Percentiles rank a stretch among this genome's conserved stretches.
phyloP scores from a whole-genome alignment of 257 asterid species.

The Solanum pimpinellifolium region DNA sequence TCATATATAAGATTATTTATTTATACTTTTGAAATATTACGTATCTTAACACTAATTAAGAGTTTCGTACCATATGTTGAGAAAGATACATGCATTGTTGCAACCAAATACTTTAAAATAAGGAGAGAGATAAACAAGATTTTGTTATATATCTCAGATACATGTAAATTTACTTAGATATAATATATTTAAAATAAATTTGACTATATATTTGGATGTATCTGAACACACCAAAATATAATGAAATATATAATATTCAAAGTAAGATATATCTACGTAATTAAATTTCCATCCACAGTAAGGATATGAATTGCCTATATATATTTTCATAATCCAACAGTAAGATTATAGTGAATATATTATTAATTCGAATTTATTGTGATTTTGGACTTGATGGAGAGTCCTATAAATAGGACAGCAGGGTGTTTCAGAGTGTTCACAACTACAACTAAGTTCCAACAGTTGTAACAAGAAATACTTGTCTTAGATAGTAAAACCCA shows the following conservation, averaged over 20 bases:
- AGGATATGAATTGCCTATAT: background rate
- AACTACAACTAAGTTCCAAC: background rate
- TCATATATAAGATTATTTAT: no score
- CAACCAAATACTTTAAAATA: background rate
- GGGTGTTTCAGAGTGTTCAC: background rate
- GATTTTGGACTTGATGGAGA: background rate
- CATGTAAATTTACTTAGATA: no score
- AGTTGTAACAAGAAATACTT: background rate
- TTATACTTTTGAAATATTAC: no score
- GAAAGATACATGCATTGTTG: no score
- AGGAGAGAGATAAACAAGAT: background rate
- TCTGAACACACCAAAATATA: no score
- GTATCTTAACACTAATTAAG: background rate
- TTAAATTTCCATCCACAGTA: background rate
- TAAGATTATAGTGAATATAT: no score
- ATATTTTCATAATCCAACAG: accelerated
- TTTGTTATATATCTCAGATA: no score
- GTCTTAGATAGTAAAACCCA: background rate
- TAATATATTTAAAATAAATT: no score
- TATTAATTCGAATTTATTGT: no score
- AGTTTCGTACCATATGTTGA: no score
- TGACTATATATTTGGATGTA: background rate
- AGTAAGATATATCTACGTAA: background rate
- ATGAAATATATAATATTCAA: background rate
- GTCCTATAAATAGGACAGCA: background rate